A percentile compares a stretch with the other conserved stretches of the same genome.
Evolutionary conservation across 257 asterid genomes (phyloP).

Genomic region (Eustoma russellianum): DNA sequence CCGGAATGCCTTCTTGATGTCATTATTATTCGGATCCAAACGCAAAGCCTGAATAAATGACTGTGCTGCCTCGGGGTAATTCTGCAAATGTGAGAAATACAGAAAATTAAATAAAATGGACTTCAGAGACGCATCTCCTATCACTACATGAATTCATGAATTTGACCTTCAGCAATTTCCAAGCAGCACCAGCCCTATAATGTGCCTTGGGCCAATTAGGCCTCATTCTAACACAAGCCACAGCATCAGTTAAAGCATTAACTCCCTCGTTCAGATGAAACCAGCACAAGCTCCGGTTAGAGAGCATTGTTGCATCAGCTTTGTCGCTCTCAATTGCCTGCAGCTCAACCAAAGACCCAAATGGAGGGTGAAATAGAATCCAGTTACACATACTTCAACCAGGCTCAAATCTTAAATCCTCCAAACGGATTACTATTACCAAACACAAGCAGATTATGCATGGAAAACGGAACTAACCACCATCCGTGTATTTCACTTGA

Average conservation of each 20-base stretch:
- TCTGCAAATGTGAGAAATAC: background rate
- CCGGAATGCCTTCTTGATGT: conserved; percentile 7
- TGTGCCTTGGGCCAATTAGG: conserved; percentile 14
- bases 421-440: too few species aligned
- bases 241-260: conserved; percentile 6
- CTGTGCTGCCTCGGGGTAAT: conserved; percentile 7
- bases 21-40: conserved; percentile 21
- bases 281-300: conserved; percentile 10
- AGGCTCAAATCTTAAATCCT: too few species aligned
- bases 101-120: too few species aligned
- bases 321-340: conserved; percentile 9
- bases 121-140: too few species aligned
- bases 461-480: too few species aligned
- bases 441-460: too few species aligned
- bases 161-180: background rate
- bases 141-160: too few species aligned
- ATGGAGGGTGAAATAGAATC: too few species aligned
- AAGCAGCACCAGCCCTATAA: conserved; percentile 12
- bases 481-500: too few species aligned
- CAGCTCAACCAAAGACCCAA: too few species aligned
- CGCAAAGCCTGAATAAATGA: conserved; percentile 17
- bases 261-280: background rate
- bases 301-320: conserved; percentile 4
- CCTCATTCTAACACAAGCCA: background rate
- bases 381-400: too few species aligned